These are phyloP conservation scores for Cenchrus fungigraminus DNA, from an alignment of 176 grass and related monocot species.

Conservation along the genomic window DNA sequence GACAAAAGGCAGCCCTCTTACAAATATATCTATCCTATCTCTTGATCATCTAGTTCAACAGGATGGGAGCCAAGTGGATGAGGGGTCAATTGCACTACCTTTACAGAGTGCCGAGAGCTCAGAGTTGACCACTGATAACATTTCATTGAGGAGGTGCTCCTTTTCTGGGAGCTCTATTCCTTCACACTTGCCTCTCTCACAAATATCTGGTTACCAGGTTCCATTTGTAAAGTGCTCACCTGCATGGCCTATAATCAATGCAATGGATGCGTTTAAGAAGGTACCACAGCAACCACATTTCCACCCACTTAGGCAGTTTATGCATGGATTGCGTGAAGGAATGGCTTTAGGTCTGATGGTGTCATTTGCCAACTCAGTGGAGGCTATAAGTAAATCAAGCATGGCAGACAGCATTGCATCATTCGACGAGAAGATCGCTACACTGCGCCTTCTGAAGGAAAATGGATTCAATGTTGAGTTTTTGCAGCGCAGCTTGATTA, in stretches of 20 bases:
- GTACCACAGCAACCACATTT: slow-evolving; percentile 66
- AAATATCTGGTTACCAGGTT: slow-evolving; percentile 14
- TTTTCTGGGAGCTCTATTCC: slow-evolving; percentile 4
- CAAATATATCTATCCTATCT: background rate
- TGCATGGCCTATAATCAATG: slow-evolving; percentile 52
- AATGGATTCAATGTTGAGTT: slow-evolving; percentile 59
- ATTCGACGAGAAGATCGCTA: slow-evolving; percentile 39
- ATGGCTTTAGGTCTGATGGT: slow-evolving; percentile 31
- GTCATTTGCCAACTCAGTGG: slow-evolving; percentile 51
- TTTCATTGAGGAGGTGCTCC: slow-evolving; percentile 6
- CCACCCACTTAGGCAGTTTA: slow-evolving; percentile 46
- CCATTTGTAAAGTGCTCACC: slow-evolving; percentile 50
- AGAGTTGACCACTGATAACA: slow-evolving; percentile 6
- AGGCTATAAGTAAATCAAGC: slow-evolving; percentile 33
- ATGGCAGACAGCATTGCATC: slow-evolving; percentile 30
- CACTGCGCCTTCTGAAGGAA: slow-evolving; percentile 37
- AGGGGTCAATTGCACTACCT: slow-evolving; percentile 27
- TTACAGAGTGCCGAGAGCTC: slow-evolving; percentile 4
- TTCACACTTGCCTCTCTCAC: slow-evolving; percentile 5
- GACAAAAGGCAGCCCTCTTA: background rate
- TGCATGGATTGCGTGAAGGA: slow-evolving; percentile 54
- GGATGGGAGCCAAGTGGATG: slow-evolving; percentile 4
- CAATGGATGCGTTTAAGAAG: slow-evolving; percentile 48
- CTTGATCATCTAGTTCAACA: slow-evolving; percentile 5
- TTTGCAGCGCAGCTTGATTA: slow-evolving; percentile 25